Evolutionary conservation across 345 rosid species (phyloP), one percentile per base, ranked within the genome.

Genomic region (Eucalyptus guilfoylei): DNA sequence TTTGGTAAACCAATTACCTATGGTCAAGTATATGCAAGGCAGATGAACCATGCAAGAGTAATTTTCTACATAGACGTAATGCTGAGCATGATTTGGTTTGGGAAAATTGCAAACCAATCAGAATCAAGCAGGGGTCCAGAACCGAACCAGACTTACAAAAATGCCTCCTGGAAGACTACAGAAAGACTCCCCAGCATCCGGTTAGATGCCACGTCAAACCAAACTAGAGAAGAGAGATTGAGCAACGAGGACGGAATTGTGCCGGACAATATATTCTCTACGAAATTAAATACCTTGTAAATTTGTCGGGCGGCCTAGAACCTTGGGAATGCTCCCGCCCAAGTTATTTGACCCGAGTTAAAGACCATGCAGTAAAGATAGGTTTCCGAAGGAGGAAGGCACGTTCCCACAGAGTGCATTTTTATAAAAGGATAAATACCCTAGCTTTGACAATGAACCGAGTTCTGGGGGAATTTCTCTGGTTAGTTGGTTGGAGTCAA

Each of bases 181-280:
- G n/a, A n/a, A n/a, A 94, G 88, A 34, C 26, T 86, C 14, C 94
- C 94, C 11, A n/a, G 30, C 26, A 94, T 55, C 30, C 10, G 49
- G 64, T 91, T 94, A 0, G 1, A 1, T 6, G n/a, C 11, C 3
- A 91, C 5, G 4, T 80, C 48, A 2, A 93, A 48, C 6, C 0
- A 4, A 12, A 23, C 14, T 19, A 91, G 4, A 8, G 91, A 88
- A 28, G 93, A 89, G 26, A 90, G 87, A 88, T 93, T 94, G 90
- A 81, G 90, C 3, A 93, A 40, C 2, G 91, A 90, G 1, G 90
- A 62, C 21, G 94, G 93, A 49, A 93, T 88, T 8, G 55, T 42
- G 58, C 91, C 92, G 0, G 90, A 90, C 26, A 92, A 42, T 49
- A 16, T 80, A 42, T 91, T 90, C 2, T 24, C 12, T 3, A 0